These are phyloP conservation scores for Linnemannia exigua DNA, from an alignment of 192 early-diverging fungal genomes.

Conservation along the genomic window DNA sequence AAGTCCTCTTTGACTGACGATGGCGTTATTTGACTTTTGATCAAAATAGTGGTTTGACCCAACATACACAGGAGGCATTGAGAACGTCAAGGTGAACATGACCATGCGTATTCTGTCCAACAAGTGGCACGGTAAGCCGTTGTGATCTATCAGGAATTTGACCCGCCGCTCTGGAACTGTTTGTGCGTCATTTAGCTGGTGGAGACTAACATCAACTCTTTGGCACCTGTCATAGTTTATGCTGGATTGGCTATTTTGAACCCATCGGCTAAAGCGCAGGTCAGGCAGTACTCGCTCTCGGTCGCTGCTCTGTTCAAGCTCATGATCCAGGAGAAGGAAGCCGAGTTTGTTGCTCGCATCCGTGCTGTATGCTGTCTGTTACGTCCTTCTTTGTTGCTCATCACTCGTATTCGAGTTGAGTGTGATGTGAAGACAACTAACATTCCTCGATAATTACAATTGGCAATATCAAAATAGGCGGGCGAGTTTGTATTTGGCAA, in stretches of 20 bases:
- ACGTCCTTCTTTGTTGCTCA: too few species aligned
- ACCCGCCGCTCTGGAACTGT: not conserved
- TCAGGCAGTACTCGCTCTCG: constrained; percentile 90
- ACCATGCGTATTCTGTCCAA: constrained; percentile 92
- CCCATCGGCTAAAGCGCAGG: constrained; percentile 86
- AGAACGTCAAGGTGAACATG: constrained; percentile 97
- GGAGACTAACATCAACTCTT: not conserved
- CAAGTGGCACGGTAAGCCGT: constrained; percentile 92
- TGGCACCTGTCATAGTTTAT: constrained; percentile 16
- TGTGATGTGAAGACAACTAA: not conserved
- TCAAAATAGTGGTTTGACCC: constrained; percentile 83
- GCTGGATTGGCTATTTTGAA: constrained; percentile 93
- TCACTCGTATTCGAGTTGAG: not conserved
- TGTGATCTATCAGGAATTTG: not conserved
- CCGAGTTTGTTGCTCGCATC: constrained; percentile 83
- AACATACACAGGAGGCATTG: constrained; percentile 92
- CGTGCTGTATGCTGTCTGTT: constrained; percentile 61
- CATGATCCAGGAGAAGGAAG: constrained; percentile 90
- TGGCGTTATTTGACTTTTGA: not conserved
- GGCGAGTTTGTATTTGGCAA: constrained; percentile 91
- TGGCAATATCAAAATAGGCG: constrained; percentile 61
- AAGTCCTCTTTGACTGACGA: not conserved
- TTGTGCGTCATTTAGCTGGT: not conserved
- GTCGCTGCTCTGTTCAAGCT: constrained; percentile 93
- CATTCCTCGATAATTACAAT: not conserved